Evolutionary conservation across 1,284 basidiomycete species (phyloP).

Genomic region (Volvariella volvacea): DNA sequence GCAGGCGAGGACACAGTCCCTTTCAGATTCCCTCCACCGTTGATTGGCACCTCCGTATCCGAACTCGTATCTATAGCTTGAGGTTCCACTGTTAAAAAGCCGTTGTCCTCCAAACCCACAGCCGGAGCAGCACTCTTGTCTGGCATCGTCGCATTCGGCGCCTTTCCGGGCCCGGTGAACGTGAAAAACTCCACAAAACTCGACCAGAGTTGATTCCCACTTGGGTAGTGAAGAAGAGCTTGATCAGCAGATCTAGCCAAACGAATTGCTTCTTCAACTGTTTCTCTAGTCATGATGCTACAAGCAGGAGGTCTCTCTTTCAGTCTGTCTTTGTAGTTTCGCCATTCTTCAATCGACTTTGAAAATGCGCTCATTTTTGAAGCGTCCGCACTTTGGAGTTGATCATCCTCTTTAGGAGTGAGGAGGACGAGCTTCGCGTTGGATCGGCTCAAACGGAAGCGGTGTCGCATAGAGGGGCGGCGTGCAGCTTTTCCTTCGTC

Average conservation of each 20-base stretch:
- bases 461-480: too few species aligned
- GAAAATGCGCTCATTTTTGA: neutral
- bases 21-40: too few species aligned
- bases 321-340: conserved; percentile 13
- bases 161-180: conserved; percentile 8
- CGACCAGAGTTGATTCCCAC: conserved; percentile 67
- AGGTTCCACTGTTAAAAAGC: too few species aligned
- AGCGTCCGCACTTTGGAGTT: neutral
- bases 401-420: neutral
- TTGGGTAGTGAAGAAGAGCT: conserved; percentile 51
- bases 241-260: conserved; percentile 68
- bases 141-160: too few species aligned
- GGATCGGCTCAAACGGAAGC: neutral
- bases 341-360: conserved; percentile 51
- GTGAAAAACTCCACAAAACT: conserved; percentile 57
- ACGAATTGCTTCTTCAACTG: conserved; percentile 67
- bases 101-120: too few species aligned
- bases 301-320: conserved; percentile 75
- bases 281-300: conserved; percentile 72
- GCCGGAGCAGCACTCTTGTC: too few species aligned
- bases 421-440: neutral
- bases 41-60: too few species aligned
- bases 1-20: too few species aligned
- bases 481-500: too few species aligned
- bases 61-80: too few species aligned